Conservation (phyloP, 495 filamentous ascomycete genomes). For the Neurospora sublineolata region DNA sequence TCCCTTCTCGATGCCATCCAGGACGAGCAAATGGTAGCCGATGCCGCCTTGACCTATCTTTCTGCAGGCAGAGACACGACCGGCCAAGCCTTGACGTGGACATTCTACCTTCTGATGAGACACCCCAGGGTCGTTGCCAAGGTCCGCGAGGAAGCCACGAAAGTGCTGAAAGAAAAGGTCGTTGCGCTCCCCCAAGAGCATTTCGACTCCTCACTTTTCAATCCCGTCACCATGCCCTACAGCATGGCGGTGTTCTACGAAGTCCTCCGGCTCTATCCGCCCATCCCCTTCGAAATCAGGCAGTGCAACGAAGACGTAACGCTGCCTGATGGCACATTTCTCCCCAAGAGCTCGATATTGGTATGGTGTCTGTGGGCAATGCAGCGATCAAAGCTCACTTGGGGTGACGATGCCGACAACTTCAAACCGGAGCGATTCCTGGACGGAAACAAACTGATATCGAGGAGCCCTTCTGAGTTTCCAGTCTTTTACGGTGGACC, state of each 20-base stretch:
- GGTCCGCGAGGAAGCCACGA: slow-evolving; percentile 33
- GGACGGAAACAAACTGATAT: slow-evolving; percentile 22
- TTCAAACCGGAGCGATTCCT: slow-evolving; percentile 47
- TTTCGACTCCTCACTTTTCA: slow-evolving; percentile 29
- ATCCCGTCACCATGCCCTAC: slow-evolving; percentile 37
- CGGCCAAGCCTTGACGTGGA: slow-evolving; percentile 50
- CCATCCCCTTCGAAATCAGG: slow-evolving; percentile 51
- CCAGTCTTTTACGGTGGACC: slow-evolving; percentile 52
- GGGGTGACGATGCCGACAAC: slow-evolving; percentile 43
- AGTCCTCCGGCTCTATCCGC: slow-evolving; percentile 43
- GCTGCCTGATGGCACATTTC: slow-evolving; percentile 46
- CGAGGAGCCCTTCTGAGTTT: slow-evolving; percentile 40
- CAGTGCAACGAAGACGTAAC: slow-evolving; percentile 38
- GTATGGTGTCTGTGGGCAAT: slow-evolving; percentile 52
- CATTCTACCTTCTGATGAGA: slow-evolving; percentile 43
- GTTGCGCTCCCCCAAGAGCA: neutral
- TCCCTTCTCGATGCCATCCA: slow-evolving; percentile 43
- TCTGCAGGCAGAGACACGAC: slow-evolving; percentile 50
- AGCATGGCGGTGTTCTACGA: slow-evolving; percentile 48
- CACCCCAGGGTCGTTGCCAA: slow-evolving; percentile 26
- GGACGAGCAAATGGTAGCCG: slow-evolving; percentile 38
- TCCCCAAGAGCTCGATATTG: slow-evolving; percentile 39
- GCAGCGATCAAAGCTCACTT: slow-evolving; percentile 42
- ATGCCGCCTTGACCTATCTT: slow-evolving; percentile 50
- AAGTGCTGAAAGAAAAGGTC: slow-evolving; percentile 6